Base-by-base conservation (phyloP, 2,329 filamentous ascomycete genomes). In the Claviceps cyperi region DNA sequence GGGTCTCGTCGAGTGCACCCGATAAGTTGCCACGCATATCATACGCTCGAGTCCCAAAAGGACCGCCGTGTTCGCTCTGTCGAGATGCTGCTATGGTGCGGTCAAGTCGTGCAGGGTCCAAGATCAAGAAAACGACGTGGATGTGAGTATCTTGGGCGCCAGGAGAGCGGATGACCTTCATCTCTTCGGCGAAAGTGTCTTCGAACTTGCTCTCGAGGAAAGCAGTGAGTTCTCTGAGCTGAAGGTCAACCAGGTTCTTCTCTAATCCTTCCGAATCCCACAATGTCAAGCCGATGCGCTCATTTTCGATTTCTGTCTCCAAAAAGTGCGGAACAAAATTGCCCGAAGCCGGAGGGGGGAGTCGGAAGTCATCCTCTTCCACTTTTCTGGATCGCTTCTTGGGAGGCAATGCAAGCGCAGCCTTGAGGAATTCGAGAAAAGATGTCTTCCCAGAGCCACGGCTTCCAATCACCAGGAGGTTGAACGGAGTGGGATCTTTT, bases 181-280 rank as follows among this genome's bases (percentile, higher is more conserved):
- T 94, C 72, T 98, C 92, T 69, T 98, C 92, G 46, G 81, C 81
- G 64, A 98, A 94, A 0, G 92, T 97, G 62, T 98, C 92, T 65
- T 98, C 91, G 59, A 98, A 98, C 67, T 97, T 97, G 72, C 85
- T 91, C 72, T 98, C 92, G 52, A 98, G 73, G 69, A 98, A 98
- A 8, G 84, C 77, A 36, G 85, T 83, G 73, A 97, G 90, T 64
- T 94, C 88, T 53, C 90, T 81, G 56, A 98, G 74, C 67, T 98
- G 92, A 56, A 97, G 78, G 65, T 97, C 92, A 48, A 96, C 89
- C 37, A 97, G 80, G 60, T 87, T 92, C 75, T 91, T 94, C 68
- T 98, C 91, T 50, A 98, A 70, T 1, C 92, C 92, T 60, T 92
- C 84, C 0, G 92, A 97, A 64, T 98, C 92, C 92, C 92, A 98